Evolutionary conservation across 345 rosid species (phyloP).

Genomic region (Gossypium bickii): DNA sequence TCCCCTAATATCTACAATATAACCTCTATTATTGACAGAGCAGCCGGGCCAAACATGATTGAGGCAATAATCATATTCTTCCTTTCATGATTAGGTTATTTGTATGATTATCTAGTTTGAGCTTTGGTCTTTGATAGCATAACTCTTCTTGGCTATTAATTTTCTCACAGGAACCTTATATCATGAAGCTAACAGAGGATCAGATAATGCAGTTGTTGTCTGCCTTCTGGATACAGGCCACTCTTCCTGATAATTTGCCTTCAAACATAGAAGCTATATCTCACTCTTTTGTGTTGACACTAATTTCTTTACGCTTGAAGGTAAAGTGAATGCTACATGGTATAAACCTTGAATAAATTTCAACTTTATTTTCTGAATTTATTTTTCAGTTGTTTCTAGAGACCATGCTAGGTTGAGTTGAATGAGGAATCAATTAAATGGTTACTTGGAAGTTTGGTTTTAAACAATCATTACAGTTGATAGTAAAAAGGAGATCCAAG

Average conservation of each 20-base stretch:
- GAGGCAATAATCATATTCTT: conserved; percentile 39
- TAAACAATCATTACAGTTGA: too few relatives aligned
- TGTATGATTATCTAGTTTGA: neutral
- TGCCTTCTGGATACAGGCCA: conserved; percentile 82
- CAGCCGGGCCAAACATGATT: conserved; percentile 41
- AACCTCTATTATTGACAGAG: conserved; percentile 65
- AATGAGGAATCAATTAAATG: too few relatives aligned
- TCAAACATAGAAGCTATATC: conserved; percentile 88
- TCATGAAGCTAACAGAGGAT: conserved; percentile 78
- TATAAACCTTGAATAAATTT: neutral
- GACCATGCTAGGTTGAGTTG: too few relatives aligned
- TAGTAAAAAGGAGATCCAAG: too few relatives aligned
- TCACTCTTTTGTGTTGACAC: conserved; percentile 66
- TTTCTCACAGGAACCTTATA: conserved; percentile 57
- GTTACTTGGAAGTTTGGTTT: too few relatives aligned
- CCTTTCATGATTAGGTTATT: neutral
- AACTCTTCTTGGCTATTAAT: conserved; percentile 10
- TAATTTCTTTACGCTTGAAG: conserved; percentile 70
- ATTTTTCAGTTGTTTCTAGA: too few relatives aligned
- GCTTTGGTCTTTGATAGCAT: neutral
- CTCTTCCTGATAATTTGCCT: conserved; percentile 70
- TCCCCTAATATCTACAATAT: conserved; percentile 64
- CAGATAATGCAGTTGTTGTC: conserved; percentile 82
- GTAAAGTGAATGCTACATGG: conserved; percentile 27
- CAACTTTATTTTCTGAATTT: neutral